These are phyloP conservation scores for Fusarium algeriense DNA, from an alignment of 2,329 filamentous ascomycete species.

Conservation along the genomic window DNA sequence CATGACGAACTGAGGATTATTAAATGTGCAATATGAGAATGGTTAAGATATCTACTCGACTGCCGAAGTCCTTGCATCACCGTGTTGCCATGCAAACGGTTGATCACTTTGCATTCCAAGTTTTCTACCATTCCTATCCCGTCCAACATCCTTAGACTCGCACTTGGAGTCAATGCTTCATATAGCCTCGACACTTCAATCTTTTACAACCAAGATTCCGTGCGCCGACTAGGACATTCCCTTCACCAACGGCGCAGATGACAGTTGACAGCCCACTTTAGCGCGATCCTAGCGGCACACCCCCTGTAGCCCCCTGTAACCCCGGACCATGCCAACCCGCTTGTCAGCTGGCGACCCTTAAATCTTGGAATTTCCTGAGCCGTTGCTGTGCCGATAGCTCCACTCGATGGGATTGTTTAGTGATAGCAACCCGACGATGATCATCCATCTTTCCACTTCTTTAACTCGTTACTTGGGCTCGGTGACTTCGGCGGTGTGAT, in stretches of 20 bases:
- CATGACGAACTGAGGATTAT: background rate
- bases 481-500: conserved; percentile 7
- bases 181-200: background rate
- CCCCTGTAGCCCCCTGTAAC: conserved; percentile 22
- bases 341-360: conserved; percentile 27
- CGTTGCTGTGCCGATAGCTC: conserved; percentile 33
- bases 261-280: conserved; percentile 14
- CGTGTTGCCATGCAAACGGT: conserved; percentile 8
- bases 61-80: background rate
- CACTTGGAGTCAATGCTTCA: background rate
- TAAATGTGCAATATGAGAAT: background rate
- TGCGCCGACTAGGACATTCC: conserved; percentile 12
- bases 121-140: background rate
- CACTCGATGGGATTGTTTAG: conserved; percentile 23
- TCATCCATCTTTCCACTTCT: conserved; percentile 1
- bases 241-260: conserved; percentile 10
- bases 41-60: background rate
- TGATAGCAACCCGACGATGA: conserved; percentile 8
- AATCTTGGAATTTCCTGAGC: conserved; percentile 20
- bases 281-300: conserved; percentile 16
- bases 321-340: conserved; percentile 14
- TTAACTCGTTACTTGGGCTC: conserved; percentile 16
- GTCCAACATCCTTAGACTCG: background rate
- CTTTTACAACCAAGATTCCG: background rate
- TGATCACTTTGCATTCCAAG: background rate